Conservation (phyloP, 495 filamentous ascomycete species). For the Tuber umbilicatum region DNA sequence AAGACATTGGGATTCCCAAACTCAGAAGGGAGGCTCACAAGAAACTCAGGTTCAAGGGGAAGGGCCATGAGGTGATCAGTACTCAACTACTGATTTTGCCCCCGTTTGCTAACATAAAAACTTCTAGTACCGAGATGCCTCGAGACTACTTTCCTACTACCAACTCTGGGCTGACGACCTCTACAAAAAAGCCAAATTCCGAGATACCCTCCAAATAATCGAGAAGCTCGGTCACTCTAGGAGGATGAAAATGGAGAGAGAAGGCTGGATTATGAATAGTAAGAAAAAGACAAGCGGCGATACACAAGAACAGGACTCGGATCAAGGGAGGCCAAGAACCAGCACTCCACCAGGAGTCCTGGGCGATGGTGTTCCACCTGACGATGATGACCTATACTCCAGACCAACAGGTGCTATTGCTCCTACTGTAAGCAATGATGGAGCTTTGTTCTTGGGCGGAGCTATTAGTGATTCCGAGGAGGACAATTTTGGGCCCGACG, state of each 20-base stretch:
- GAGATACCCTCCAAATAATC: slow-evolving; percentile 81
- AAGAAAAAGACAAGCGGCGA: slow-evolving; percentile 37
- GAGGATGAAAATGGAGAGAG: slow-evolving; percentile 56
- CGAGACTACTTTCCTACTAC: slow-evolving; percentile 78
- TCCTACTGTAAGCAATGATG: not conserved
- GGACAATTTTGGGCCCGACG: slow-evolving; percentile 28
- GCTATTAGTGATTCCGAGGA: slow-evolving; percentile 19
- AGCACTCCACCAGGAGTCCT: slow-evolving; percentile 5
- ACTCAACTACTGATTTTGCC: not conserved
- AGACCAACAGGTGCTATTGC: not conserved
- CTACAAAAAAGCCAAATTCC: slow-evolving; percentile 88
- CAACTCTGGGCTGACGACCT: slow-evolving; percentile 96
- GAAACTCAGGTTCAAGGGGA: slow-evolving; percentile 76
- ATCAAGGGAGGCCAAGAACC: not conserved
- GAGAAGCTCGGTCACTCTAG: slow-evolving; percentile 88
- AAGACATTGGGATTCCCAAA: slow-evolving; percentile 70
- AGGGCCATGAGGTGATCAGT: slow-evolving; percentile 73
- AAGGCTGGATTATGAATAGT: slow-evolving; percentile 75
- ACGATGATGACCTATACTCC: slow-evolving; percentile 35
- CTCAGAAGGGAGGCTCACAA: slow-evolving; percentile 63
- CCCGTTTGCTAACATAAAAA: slow-evolving; percentile 13
- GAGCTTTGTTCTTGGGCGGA: slow-evolving; percentile 25
- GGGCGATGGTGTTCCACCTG: not conserved
- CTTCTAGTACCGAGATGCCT: slow-evolving; percentile 71
- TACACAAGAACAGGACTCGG: slow-evolving; percentile 8